phyloP scores from a whole-genome alignment of 768 basidiomycete genomes.

The Tulasnella sp. region DNA sequence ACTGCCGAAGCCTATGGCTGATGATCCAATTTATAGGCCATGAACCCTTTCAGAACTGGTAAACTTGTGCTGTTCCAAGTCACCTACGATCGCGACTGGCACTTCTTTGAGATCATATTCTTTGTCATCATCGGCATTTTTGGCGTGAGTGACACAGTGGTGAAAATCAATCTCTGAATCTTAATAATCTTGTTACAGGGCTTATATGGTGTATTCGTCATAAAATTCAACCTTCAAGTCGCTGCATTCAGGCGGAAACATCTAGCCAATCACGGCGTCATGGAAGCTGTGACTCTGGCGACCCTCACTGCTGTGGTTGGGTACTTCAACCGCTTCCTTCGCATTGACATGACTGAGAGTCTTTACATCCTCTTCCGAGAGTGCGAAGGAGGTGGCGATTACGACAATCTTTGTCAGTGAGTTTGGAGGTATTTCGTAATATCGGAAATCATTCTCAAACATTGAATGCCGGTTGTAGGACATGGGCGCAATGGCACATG shows the following conservation, averaged over 20 bases:
- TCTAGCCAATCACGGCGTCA: constrained; percentile 68
- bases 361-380: constrained; percentile 92
- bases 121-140: constrained; percentile 93
- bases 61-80: constrained; percentile 98
- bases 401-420: constrained; percentile 91
- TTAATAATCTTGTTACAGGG: constrained; percentile 43
- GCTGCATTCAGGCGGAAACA: constrained; percentile 91
- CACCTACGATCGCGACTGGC: constrained; percentile 96
- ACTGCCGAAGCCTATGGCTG: not conserved
- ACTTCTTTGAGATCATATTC: constrained; percentile 96
- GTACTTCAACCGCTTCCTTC: constrained; percentile 87
- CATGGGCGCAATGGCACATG: constrained; percentile 87
- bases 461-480: constrained; percentile 36
- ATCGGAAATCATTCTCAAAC: not conserved
- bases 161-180: too few species aligned
- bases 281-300: constrained; percentile 82
- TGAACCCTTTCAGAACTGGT: constrained; percentile 97
- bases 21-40: constrained; percentile 45
- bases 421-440: constrained; percentile 28
- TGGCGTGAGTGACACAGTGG: constrained; percentile 48
- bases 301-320: constrained; percentile 83
- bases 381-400: constrained; percentile 87
- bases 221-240: constrained; percentile 93
- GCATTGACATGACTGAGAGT: constrained; percentile 96
- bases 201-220: constrained; percentile 90